A percentile compares a stretch with the other conserved stretches of the same genome.
Conservation (phyloP, 164 flowering plant species). For the Dillenia suffruticosa region DNA sequence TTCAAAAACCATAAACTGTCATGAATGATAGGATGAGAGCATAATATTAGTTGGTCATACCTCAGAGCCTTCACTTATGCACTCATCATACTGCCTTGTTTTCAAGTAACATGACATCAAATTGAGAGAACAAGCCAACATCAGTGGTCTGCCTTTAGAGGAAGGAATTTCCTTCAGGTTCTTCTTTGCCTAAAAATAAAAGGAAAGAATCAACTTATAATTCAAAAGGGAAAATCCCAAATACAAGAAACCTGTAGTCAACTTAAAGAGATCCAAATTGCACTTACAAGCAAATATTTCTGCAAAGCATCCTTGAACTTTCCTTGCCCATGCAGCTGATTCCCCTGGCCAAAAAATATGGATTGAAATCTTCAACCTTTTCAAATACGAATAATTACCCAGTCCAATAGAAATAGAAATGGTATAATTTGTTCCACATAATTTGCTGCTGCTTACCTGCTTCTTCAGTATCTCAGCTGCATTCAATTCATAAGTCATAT, state of each 20-base stretch:
- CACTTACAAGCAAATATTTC: conserved; percentile 77
- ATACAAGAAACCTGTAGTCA: no score
- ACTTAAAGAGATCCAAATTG: neutral
- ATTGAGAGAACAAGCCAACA: conserved; percentile 83
- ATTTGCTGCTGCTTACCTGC: conserved; percentile 41
- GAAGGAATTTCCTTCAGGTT: conserved; percentile 55
- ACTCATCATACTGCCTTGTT: conserved; percentile 73
- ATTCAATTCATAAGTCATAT: conserved; percentile 53
- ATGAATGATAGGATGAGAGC: neutral
- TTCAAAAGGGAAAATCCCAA: no score
- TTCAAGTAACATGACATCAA: conserved; percentile 95
- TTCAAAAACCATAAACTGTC: no score
- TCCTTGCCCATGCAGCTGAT: conserved; percentile 81
- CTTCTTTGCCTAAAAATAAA: conserved; percentile 61
- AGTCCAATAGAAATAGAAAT: neutral
- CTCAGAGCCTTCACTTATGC: conserved; percentile 90
- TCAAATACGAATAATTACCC: neutral
- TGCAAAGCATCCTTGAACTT: conserved; percentile 58
- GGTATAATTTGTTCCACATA: neutral
- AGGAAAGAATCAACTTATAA: neutral
- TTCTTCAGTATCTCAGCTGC: conserved; percentile 83
- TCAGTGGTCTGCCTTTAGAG: conserved; percentile 49
- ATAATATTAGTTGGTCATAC: conserved; percentile 28
- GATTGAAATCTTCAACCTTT: neutral
- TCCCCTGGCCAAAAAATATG: conserved; percentile 54